These are phyloP conservation scores for Yamadazyma mexicana DNA, from an alignment of 1,139 yeast genomes.

Conservation along the genomic window DNA sequence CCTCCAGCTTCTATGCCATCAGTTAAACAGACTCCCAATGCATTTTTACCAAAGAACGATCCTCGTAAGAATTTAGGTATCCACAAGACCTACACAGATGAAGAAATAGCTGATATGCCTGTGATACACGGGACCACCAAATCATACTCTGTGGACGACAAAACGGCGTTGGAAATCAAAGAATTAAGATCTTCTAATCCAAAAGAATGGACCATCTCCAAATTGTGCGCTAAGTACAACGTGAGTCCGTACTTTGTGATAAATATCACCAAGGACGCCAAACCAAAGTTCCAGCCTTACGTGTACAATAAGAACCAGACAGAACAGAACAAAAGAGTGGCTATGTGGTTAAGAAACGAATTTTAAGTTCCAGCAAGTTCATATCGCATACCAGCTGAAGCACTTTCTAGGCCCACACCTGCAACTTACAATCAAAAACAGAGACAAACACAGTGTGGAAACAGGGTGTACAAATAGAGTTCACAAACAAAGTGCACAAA, in stretches of 20 bases:
- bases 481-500: too few species aligned
- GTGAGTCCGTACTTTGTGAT: conserved; percentile 23
- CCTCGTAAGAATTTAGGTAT: conserved; percentile 47
- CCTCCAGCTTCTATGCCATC: conserved; percentile 38
- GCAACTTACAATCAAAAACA: too few species aligned
- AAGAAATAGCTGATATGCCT: conserved; percentile 58
- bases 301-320: conserved; percentile 36
- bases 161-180: conserved; percentile 61
- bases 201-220: conserved; percentile 61
- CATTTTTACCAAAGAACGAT: conserved; percentile 67
- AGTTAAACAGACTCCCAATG: conserved; percentile 59
- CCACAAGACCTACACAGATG: conserved; percentile 27
- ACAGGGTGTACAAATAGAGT: too few species aligned
- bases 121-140: conserved; percentile 44
- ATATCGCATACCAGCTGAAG: too few species aligned
- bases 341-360: conserved; percentile 65
- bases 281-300: conserved; percentile 9
- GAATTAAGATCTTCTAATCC: conserved; percentile 64
- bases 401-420: too few species aligned
- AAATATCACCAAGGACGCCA: conserved; percentile 13
- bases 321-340: conserved; percentile 57
- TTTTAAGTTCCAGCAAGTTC: too few species aligned
- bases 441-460: too few species aligned
- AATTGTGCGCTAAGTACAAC: conserved; percentile 62
- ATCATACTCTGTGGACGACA: conserved; percentile 60